Percentiles rank a stretch among this genome's conserved stretches.
phyloP scores from a whole-genome alignment of 1,284 basidiomycete species.

The Pseudozyma sp. region DNA sequence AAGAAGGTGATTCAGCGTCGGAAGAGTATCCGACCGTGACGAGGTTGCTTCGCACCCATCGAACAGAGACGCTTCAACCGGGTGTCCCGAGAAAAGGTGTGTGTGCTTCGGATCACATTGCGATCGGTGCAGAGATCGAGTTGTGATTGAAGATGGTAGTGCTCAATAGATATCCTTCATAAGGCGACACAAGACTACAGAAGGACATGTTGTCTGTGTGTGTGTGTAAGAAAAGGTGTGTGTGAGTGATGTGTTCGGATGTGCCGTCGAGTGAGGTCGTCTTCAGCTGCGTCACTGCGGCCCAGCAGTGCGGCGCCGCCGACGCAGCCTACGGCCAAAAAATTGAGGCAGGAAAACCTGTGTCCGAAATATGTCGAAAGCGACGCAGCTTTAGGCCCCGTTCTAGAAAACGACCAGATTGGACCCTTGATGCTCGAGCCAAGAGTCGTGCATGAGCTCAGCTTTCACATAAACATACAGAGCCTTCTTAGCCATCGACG shows the following conservation, averaged over 20 bases:
- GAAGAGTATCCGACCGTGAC: slow-evolving; percentile 71
- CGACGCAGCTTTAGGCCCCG: not conserved
- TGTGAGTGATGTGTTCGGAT: too few species aligned
- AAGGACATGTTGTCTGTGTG: too few species aligned
- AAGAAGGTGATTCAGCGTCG: not conserved
- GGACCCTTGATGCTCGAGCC: slow-evolving; percentile 3
- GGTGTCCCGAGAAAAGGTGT: slow-evolving; percentile 84
- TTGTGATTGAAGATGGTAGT: slow-evolving; percentile 8
- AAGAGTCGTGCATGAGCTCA: not conserved
- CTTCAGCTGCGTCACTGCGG: too few species aligned
- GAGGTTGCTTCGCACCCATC: slow-evolving; percentile 77
- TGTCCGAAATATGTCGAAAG: not conserved
- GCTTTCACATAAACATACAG: too few species aligned
- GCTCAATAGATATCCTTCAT: not conserved
- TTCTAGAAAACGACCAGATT: not conserved
- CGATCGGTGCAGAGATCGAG: slow-evolving; percentile 73
- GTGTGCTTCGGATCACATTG: slow-evolving; percentile 88
- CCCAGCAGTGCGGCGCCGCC: too few species aligned
- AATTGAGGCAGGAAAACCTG: not conserved
- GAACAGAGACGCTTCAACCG: slow-evolving; percentile 75
- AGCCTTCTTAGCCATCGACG: too few species aligned
- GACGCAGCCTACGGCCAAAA: not conserved
- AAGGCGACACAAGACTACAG: not conserved
- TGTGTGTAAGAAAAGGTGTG: too few species aligned
- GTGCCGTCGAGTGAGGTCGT: too few species aligned